Evolutionary conservation across 2,329 filamentous ascomycete species (phyloP).

Genomic region (Amphichorda felina): DNA sequence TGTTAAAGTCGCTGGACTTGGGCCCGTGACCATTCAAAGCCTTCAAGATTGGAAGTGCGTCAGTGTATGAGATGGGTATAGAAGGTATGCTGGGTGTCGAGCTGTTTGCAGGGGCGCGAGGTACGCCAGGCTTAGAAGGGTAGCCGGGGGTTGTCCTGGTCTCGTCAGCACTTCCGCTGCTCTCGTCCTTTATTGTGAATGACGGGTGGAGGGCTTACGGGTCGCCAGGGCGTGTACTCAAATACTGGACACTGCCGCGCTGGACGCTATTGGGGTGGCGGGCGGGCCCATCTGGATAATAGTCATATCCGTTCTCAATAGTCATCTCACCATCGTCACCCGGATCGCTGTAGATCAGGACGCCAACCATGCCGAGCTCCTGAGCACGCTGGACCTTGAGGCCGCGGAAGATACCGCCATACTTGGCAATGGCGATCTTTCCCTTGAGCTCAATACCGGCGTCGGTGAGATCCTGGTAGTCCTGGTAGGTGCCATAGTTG

Average conservation of each 20-base stretch:
- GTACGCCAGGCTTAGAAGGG: slow-evolving; percentile 79
- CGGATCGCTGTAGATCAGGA: slow-evolving; percentile 72
- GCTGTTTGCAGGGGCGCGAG: slow-evolving; percentile 57
- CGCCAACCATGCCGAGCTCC: slow-evolving; percentile 75
- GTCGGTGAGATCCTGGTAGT: slow-evolving; percentile 70
- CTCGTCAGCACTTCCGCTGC: slow-evolving; percentile 5
- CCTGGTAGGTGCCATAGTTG: slow-evolving; percentile 79
- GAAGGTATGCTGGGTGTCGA: slow-evolving; percentile 80
- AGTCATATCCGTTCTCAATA: slow-evolving; percentile 57
- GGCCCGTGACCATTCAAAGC: slow-evolving; percentile 84
- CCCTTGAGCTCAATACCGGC: slow-evolving; percentile 62
- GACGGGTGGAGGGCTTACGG: slow-evolving; percentile 32
- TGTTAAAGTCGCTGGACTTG: slow-evolving; percentile 59
- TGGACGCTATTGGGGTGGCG: slow-evolving; percentile 84
- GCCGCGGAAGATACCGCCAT: slow-evolving; percentile 67
- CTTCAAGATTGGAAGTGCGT: slow-evolving; percentile 79
- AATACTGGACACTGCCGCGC: slow-evolving; percentile 72
- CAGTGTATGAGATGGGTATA: slow-evolving; percentile 77
- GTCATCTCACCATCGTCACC: slow-evolving; percentile 73
- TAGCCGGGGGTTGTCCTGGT: slow-evolving; percentile 75
- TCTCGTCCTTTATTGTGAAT: neutral
- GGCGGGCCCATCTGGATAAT: slow-evolving; percentile 74
- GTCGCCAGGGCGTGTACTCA: slow-evolving; percentile 59
- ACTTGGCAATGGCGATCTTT: slow-evolving; percentile 72
- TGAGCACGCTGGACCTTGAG: slow-evolving; percentile 77